Evolutionary conservation across 148 eudicot species (phyloP).

Genomic region (Salicornia ramosissima): DNA sequence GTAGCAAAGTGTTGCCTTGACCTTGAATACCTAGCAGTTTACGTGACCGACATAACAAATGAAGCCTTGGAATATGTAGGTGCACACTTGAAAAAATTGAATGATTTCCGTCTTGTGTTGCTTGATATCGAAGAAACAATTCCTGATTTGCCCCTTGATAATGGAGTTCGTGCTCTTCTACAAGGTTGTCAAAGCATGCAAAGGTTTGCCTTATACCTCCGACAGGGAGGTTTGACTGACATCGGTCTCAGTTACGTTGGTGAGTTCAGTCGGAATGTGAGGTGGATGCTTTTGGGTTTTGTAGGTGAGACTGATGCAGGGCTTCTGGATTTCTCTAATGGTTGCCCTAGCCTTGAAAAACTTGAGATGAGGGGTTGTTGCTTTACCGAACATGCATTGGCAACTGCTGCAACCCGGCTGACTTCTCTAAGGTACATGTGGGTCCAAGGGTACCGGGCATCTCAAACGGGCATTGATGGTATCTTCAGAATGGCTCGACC

Average conservation of each 20-base stretch:
- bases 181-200: conserved; percentile 62
- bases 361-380: conserved; percentile 83
- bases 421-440: conserved; percentile 76
- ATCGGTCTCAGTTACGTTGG: conserved; percentile 75
- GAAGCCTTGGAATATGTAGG: conserved; percentile 65
- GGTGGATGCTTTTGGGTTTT: conserved; percentile 91
- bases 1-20: conserved; percentile 71
- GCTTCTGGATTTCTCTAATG: conserved; percentile 62
- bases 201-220: conserved; percentile 78
- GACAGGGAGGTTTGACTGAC: conserved; percentile 79
- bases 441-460: conserved; percentile 81
- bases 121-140: conserved; percentile 63
- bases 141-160: conserved; percentile 83
- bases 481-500: conserved; percentile 56
- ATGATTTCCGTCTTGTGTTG: conserved; percentile 79
- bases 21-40: conserved; percentile 76
- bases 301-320: conserved; percentile 86
- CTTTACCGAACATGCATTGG: conserved; percentile 74
- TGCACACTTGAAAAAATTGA: conserved; percentile 44
- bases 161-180: conserved; percentile 72
- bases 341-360: conserved; percentile 80
- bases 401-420: conserved; percentile 47
- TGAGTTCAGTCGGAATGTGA: conserved; percentile 54
- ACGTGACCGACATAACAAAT: conserved; percentile 77
- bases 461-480: conserved; percentile 36